Conservation (phyloP, 345 rosid species). For the Euphorbia peplus region DNA sequence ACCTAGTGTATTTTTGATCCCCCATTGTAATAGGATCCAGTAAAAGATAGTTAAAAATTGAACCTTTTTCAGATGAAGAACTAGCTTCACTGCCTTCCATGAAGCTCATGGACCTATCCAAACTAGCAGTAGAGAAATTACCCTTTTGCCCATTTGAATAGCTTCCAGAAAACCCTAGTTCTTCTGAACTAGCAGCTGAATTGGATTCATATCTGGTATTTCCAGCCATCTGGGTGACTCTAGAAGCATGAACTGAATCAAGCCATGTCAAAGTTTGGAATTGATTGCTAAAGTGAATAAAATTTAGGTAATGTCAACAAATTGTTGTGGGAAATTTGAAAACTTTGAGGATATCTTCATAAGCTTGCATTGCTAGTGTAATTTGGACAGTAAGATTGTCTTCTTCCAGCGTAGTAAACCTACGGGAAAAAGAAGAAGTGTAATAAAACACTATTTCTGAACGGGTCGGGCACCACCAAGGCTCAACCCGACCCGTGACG, state of each 20-base stretch:
- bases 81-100: constrained; percentile 41
- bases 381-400: neutral
- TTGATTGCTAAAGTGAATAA: constrained; percentile 2
- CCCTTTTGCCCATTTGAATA: constrained; percentile 46
- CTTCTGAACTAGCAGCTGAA: constrained; percentile 38
- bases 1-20: constrained; percentile 33
- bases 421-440: neutral
- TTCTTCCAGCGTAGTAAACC: constrained; percentile 1
- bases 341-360: neutral
- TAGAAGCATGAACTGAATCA: constrained; percentile 3
- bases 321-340: constrained; percentile 15
- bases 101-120: constrained; percentile 57
- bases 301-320: neutral
- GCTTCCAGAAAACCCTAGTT: constrained; percentile 38
- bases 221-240: constrained; percentile 44
- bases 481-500: neutral
- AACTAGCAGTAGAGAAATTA: constrained; percentile 27
- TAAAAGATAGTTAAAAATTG: constrained; percentile 29
- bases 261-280: constrained; percentile 10
- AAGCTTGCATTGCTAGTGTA: constrained; percentile 17
- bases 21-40: constrained; percentile 50
- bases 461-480: neutral
- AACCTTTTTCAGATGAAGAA: constrained; percentile 23
- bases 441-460: neutral
- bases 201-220: constrained; percentile 43